Evolutionary conservation across 768 basidiomycete genomes (phyloP).

Genomic region (Chiua virens): DNA sequence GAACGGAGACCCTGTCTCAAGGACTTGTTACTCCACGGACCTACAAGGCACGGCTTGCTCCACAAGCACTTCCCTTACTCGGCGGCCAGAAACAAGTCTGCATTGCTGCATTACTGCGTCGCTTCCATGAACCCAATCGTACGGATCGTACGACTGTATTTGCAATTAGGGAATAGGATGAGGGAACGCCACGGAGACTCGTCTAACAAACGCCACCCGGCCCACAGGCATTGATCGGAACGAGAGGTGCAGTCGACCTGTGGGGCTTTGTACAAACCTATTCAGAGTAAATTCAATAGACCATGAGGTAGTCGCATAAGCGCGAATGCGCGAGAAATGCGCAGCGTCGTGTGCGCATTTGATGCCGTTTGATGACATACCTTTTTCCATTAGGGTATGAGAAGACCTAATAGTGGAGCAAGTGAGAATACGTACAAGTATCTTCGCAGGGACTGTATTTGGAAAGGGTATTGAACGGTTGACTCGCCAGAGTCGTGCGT

Average conservation of each 20-base stretch:
- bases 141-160: slow-evolving; percentile 12
- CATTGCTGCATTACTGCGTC: slow-evolving; percentile 17
- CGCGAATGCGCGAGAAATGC: slow-evolving; percentile 9
- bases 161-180: slow-evolving; percentile 21
- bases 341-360: slow-evolving; percentile 10
- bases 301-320: slow-evolving; percentile 21
- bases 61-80: slow-evolving; percentile 14
- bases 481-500: slow-evolving; percentile 4
- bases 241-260: slow-evolving; percentile 22
- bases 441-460: slow-evolving; percentile 13
- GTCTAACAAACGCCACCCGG: slow-evolving; percentile 18
- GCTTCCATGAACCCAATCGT: slow-evolving; percentile 14
- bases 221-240: slow-evolving; percentile 25
- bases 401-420: slow-evolving; percentile 21
- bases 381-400: slow-evolving; percentile 3
- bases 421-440: slow-evolving; percentile 28
- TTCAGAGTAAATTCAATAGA: slow-evolving; percentile 9
- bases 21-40: slow-evolving; percentile 21
- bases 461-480: slow-evolving; percentile 14
- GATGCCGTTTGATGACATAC: slow-evolving; percentile 17
- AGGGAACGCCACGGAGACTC: slow-evolving; percentile 27
- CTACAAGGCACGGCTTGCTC: slow-evolving; percentile 12
- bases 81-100: slow-evolving; percentile 9
- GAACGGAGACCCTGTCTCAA: slow-evolving; percentile 21
- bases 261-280: slow-evolving; percentile 4